Percentiles rank a stretch among this genome's conserved stretches.
Evolutionary conservation across 495 filamentous ascomycete species (phyloP).

Genomic region (Penicillium cataractarum): DNA sequence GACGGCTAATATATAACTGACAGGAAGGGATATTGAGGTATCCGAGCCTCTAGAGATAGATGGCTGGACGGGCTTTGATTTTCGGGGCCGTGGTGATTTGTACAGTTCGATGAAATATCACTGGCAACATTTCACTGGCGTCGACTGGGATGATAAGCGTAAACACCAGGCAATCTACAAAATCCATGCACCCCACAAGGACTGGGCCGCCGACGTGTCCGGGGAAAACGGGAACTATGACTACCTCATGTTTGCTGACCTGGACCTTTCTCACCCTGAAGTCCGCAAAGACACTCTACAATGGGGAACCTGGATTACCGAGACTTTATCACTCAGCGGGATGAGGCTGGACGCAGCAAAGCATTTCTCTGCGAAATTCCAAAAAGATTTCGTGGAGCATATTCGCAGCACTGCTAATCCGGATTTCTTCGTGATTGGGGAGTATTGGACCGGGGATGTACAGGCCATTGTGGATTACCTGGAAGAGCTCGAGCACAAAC

Average conservation of each 20-base stretch:
- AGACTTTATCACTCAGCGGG: slow-evolving; percentile 61
- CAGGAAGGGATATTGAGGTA: slow-evolving; percentile 60
- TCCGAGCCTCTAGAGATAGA: slow-evolving; percentile 64
- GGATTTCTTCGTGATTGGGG: slow-evolving; percentile 70
- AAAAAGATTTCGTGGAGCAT: slow-evolving; percentile 59
- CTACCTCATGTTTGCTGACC: slow-evolving; percentile 68
- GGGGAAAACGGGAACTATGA: slow-evolving; percentile 73
- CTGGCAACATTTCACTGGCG: slow-evolving; percentile 72
- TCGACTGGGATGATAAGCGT: slow-evolving; percentile 66
- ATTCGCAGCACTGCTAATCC: slow-evolving; percentile 52
- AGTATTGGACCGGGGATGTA: slow-evolving; percentile 70
- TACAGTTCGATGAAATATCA: slow-evolving; percentile 67
- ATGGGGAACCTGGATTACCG: slow-evolving; percentile 70
- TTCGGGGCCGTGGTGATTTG: slow-evolving; percentile 58
- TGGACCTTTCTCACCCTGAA: slow-evolving; percentile 69
- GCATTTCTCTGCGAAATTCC: slow-evolving; percentile 69
- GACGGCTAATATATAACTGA: background rate
- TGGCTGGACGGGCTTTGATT: slow-evolving; percentile 70
- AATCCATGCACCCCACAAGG: slow-evolving; percentile 63
- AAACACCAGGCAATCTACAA: slow-evolving; percentile 67
- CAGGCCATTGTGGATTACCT: slow-evolving; percentile 60
- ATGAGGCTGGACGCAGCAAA: slow-evolving; percentile 77
- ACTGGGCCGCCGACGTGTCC: slow-evolving; percentile 68
- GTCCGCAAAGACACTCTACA: slow-evolving; percentile 63
- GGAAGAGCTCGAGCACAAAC: slow-evolving; percentile 58